A percentile compares a stretch with the other conserved stretches of the same genome.
phyloP scores from a whole-genome alignment of 805 yeast genomes.

The Hemisphaericaspora nanyangensis region DNA sequence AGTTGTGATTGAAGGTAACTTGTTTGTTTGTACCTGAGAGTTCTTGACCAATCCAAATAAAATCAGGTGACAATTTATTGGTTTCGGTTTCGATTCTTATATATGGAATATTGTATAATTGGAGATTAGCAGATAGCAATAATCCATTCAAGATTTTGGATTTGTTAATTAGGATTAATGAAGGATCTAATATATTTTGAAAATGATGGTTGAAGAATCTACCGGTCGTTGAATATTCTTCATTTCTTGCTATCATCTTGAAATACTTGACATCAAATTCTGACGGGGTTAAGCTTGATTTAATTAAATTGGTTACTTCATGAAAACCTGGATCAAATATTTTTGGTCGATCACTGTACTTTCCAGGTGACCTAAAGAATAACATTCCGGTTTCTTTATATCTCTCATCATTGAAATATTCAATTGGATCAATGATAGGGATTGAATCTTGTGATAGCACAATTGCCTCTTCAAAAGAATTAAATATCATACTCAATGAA shows the following conservation, averaged over 20 bases:
- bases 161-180: conserved; percentile 26
- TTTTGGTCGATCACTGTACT: conserved; percentile 13
- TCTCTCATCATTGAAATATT: conserved; percentile 15
- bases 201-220: conserved; percentile 20
- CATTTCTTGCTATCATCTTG: conserved; percentile 11
- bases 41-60: conserved; percentile 34
- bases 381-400: conserved; percentile 21
- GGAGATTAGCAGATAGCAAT: conserved; percentile 22
- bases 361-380: conserved; percentile 27
- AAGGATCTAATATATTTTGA: conserved; percentile 23
- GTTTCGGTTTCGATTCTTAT: conserved; percentile 15
- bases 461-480: conserved; percentile 28
- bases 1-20: conserved; percentile 22
- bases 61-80: conserved; percentile 17
- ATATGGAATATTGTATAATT: conserved; percentile 15
- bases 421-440: conserved; percentile 18
- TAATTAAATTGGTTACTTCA: conserved; percentile 24
- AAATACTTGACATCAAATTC: conserved; percentile 17
- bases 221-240: conserved; percentile 8
- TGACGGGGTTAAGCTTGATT: conserved; percentile 16
- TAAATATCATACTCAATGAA: conserved; percentile 25
- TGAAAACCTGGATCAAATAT: conserved; percentile 25
- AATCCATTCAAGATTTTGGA: conserved; percentile 23
- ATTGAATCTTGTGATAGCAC: conserved; percentile 24
- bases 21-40: conserved; percentile 19